Evolutionary conservation across 2,329 filamentous ascomycete species (phyloP).

Genomic region (Stachybotrys chartarum): DNA sequence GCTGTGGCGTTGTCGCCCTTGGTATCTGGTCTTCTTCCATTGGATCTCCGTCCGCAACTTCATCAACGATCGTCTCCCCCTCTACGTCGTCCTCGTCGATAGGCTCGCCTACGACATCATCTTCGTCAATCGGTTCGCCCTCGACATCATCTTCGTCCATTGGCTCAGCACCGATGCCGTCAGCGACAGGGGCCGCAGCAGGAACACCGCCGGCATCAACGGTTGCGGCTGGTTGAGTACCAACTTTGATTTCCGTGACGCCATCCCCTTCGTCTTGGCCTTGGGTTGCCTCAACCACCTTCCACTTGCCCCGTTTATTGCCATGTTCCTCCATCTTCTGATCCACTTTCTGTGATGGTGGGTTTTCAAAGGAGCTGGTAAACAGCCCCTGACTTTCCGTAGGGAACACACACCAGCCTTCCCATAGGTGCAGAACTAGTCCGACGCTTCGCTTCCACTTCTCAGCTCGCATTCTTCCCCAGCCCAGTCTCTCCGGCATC

Average conservation of each 20-base stretch:
- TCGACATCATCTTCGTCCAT: conserved; percentile 32
- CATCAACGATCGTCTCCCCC: conserved; percentile 35
- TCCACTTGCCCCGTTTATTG: conserved; percentile 36
- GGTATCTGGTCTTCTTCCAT: conserved; percentile 39
- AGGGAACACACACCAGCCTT: conserved; percentile 66
- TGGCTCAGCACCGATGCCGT: conserved; percentile 19
- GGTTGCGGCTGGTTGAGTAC: neutral
- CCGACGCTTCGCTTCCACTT: conserved; percentile 77
- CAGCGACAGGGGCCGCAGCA: conserved; percentile 1
- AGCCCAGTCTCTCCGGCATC: conserved; percentile 63
- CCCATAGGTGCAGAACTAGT: conserved; percentile 63
- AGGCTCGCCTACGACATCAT: conserved; percentile 42
- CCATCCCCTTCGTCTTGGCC: conserved; percentile 2
- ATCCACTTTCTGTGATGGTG: conserved; percentile 37
- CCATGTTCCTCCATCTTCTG: conserved; percentile 16
- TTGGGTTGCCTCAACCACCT: conserved; percentile 36
- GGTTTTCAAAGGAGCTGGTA: conserved; percentile 62
- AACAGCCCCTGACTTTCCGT: conserved; percentile 67
- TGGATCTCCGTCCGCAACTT: conserved; percentile 31
- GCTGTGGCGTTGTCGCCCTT: conserved; percentile 14
- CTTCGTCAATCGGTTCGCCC: conserved; percentile 32
- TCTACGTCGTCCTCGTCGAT: conserved; percentile 41
- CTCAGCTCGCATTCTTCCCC: conserved; percentile 76
- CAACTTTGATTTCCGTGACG: neutral
- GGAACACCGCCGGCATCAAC: neutral